Percentiles rank a stretch among this genome's conserved stretches.
Conservation (phyloP, 2,329 filamentous ascomycete genomes). For the Colletotrichum lini region DNA sequence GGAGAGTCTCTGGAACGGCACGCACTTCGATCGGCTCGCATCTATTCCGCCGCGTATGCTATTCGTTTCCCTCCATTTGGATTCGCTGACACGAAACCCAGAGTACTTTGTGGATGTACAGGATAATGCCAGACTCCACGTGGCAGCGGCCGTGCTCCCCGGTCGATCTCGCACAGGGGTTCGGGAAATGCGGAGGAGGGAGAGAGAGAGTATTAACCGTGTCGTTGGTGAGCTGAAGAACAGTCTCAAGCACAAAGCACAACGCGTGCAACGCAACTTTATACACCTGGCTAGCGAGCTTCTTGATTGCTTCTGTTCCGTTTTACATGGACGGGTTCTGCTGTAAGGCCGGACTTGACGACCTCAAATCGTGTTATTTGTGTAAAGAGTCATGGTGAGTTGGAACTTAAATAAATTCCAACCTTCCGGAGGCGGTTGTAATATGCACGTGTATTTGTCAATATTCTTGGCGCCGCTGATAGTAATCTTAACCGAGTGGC, state of each 20-base stretch:
- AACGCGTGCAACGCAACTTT: background rate
- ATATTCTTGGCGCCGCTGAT: too few relatives aligned
- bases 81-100: slow-evolving; percentile 42
- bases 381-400: too few relatives aligned
- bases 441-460: too few relatives aligned
- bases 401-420: too few relatives aligned
- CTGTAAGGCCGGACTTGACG: too few relatives aligned
- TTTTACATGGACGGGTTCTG: too few relatives aligned
- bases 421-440: too few relatives aligned
- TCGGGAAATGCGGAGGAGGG: background rate
- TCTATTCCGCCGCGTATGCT: slow-evolving; percentile 32
- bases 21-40: slow-evolving; percentile 16
- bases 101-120: slow-evolving; percentile 63
- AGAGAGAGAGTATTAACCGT: background rate
- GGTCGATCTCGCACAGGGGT: background rate
- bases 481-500: background rate
- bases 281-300: background rate
- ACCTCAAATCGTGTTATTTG: too few relatives aligned
- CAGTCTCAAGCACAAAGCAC: background rate
- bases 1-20: slow-evolving; percentile 46
- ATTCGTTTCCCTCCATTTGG: too few relatives aligned
- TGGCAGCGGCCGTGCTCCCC: slow-evolving; percentile 64
- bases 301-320: background rate
- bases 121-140: slow-evolving; percentile 66
- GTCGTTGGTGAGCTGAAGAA: background rate